A percentile compares a stretch with the other conserved stretches of the same genome.
Evolutionary conservation across 2,329 filamentous ascomycete species (phyloP).

Genomic region (Escovopsis sp.): DNA sequence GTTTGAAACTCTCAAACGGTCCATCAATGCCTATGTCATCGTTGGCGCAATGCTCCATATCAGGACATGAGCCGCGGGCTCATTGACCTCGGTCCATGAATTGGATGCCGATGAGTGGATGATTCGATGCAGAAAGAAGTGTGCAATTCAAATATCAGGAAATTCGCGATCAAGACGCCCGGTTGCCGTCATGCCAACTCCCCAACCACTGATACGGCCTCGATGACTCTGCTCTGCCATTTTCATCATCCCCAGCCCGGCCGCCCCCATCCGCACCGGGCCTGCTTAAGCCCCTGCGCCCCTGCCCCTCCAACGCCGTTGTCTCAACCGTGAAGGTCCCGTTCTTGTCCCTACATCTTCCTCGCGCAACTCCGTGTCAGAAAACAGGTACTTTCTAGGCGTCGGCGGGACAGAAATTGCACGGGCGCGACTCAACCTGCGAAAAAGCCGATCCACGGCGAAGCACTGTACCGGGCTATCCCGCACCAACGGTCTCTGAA

Average conservation of each 20-base stretch:
- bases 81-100: too few relatives aligned
- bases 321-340: slow-evolving; percentile 48
- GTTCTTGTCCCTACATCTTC: slow-evolving; percentile 43
- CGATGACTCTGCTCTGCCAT: slow-evolving; percentile 3
- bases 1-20: too few relatives aligned
- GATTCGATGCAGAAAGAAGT: not conserved
- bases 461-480: slow-evolving; percentile 39
- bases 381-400: not conserved
- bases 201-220: slow-evolving; percentile 20
- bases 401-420: not conserved
- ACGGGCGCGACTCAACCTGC: slow-evolving; percentile 31
- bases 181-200: slow-evolving; percentile 21
- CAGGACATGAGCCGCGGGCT: too few relatives aligned
- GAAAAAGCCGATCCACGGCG: slow-evolving; percentile 44
- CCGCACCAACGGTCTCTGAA: slow-evolving; percentile 30
- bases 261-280: slow-evolving; percentile 3
- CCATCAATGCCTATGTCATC: too few relatives aligned
- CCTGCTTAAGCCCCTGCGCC: too few relatives aligned
- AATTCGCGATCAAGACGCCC: slow-evolving; percentile 8
- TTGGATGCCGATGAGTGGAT: not conserved
- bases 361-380: not conserved
- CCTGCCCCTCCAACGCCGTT: slow-evolving; percentile 42
- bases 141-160: not conserved
- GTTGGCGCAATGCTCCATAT: too few relatives aligned
- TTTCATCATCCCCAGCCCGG: not conserved